Evolutionary conservation across 2,329 filamentous ascomycete species (phyloP).

Genomic region (Raffaelea arxii): DNA sequence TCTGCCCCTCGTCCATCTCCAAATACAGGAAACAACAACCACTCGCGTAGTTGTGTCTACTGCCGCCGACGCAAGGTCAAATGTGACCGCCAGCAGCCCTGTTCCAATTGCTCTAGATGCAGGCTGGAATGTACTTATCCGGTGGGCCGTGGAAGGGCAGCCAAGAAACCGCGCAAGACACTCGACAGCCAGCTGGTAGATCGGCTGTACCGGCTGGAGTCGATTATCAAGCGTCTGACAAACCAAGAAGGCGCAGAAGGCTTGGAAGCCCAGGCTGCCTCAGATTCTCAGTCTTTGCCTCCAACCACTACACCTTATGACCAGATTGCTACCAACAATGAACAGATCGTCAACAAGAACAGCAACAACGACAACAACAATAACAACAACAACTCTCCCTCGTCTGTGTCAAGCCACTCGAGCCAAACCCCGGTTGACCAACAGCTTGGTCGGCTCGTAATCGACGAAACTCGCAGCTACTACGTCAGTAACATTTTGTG

Average conservation of each 20-base stretch:
- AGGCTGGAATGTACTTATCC: not conserved
- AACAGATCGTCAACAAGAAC: no score
- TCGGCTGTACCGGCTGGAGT: not conserved
- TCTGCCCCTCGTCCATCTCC: not conserved
- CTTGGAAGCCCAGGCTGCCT: not conserved
- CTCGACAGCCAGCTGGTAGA: not conserved
- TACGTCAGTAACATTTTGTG: conserved; percentile 1
- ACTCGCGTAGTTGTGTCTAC: conserved; percentile 1
- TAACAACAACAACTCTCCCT: conserved; percentile 1
- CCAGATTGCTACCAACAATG: no score
- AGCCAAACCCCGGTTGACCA: not conserved
- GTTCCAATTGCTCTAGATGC: conserved; percentile 1
- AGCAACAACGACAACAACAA: no score
- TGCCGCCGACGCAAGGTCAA: conserved; percentile 3
- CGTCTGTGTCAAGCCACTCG: not conserved
- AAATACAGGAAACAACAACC: no score
- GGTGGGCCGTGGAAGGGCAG: not conserved
- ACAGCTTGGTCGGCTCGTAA: not conserved
- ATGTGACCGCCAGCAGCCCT: conserved; percentile 3
- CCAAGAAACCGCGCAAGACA: not conserved
- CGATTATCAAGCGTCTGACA: not conserved
- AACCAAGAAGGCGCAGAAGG: not conserved
- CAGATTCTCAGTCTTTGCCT: no score
- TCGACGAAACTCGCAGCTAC: conserved; percentile 1
- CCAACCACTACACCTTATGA: no score